Percentiles rank a stretch among this genome's conserved stretches.
Conservation (phyloP, 2,329 filamentous ascomycete species). For the Monosporascus sp. region DNA sequence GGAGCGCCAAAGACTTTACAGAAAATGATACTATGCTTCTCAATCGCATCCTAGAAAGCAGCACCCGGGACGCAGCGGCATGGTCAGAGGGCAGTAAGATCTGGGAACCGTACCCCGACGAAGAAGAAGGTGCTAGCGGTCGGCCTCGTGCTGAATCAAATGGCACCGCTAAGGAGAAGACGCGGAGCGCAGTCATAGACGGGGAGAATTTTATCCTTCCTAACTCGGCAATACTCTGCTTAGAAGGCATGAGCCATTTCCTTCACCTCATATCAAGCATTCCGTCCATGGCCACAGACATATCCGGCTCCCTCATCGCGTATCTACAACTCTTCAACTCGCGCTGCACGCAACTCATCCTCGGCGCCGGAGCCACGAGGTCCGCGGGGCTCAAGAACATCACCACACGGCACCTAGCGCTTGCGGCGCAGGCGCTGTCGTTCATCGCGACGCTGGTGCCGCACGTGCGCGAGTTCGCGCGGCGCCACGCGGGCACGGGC, state of each 20-base stretch:
- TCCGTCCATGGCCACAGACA: constrained; percentile 81
- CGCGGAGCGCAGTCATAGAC: constrained; percentile 72
- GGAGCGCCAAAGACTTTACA: constrained; percentile 72
- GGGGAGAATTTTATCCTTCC: constrained; percentile 82
- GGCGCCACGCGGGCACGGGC: constrained; percentile 61
- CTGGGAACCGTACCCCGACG: constrained; percentile 46
- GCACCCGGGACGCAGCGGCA: constrained; percentile 62
- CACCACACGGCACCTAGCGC: constrained; percentile 87
- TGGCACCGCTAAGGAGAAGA: constrained; percentile 55
- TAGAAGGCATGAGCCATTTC: constrained; percentile 77
- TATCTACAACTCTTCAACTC: constrained; percentile 95
- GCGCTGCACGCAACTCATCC: constrained; percentile 89
- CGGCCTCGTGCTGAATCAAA: constrained; percentile 39
- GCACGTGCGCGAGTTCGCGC: constrained; percentile 85
- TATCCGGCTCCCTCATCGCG: constrained; percentile 73
- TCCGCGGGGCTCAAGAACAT: constrained; percentile 93
- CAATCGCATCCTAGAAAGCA: constrained; percentile 61
- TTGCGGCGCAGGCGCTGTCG: constrained; percentile 82
- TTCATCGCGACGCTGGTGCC: constrained; percentile 86
- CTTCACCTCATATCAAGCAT: constrained; percentile 79
- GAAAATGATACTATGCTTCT: constrained; percentile 57
- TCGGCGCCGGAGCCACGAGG: constrained; percentile 85
- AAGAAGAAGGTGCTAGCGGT: constrained; percentile 28
- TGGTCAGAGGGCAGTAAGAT: constrained; percentile 62
- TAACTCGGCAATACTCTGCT: constrained; percentile 73